phyloP scores from a whole-genome alignment of 495 filamentous ascomycete genomes.

The Coniosporium apollinis region DNA sequence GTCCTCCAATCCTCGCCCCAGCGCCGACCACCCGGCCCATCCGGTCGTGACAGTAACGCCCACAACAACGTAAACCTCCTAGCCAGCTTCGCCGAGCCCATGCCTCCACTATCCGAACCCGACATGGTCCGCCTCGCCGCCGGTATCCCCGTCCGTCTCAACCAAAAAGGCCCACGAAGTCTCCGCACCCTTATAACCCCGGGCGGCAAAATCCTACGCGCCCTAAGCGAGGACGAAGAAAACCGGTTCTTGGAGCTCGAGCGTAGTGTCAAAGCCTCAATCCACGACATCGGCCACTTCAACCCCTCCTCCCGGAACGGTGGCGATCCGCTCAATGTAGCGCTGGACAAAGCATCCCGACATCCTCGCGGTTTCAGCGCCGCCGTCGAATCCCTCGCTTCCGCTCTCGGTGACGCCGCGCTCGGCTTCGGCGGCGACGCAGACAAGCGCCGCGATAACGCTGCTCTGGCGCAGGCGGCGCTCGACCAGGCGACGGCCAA shows the following conservation, averaged over 20 bases:
- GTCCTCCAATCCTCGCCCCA: too few species aligned
- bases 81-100: neutral
- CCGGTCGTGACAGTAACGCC: too few species aligned
- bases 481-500: neutral
- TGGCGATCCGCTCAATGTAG: too few species aligned
- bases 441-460: neutral
- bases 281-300: constrained; percentile 1
- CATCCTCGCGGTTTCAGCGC: neutral
- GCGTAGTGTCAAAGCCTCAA: constrained; percentile 26
- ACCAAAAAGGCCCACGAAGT: neutral
- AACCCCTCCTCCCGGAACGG: neutral
- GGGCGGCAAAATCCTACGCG: constrained; percentile 58
- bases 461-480: neutral
- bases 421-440: neutral
- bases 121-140: constrained; percentile 1
- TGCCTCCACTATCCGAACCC: neutral
- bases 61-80: neutral
- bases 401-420: too few species aligned
- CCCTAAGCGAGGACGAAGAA: constrained; percentile 60
- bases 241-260: constrained; percentile 61
- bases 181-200: constrained; percentile 53
- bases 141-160: neutral
- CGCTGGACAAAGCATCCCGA: neutral
- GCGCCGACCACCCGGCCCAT: too few species aligned
- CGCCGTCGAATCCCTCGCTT: neutral